Conservation (phyloP, 2,329 filamentous ascomycete genomes). For the Penicillium sp. region DNA sequence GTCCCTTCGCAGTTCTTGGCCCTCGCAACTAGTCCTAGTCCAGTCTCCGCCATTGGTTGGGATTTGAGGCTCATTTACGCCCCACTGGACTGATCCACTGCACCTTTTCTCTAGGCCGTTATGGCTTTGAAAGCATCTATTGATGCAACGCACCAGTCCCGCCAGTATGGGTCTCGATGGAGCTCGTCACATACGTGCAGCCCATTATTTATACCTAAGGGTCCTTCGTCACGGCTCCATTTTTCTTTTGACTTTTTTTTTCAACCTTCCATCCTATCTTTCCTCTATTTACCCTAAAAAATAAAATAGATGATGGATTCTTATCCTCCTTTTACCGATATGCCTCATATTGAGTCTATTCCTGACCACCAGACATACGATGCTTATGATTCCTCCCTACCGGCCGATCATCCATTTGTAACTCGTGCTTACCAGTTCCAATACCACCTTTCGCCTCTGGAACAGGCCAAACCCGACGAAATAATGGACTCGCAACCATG, state of each 20-base stretch:
- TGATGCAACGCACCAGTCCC: slow-evolving; percentile 13
- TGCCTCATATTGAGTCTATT: slow-evolving; percentile 9
- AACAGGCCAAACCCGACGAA: slow-evolving; percentile 4
- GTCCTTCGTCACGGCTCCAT: neutral
- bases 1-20: too few species aligned
- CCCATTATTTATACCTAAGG: slow-evolving; percentile 12
- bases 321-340: slow-evolving; percentile 10
- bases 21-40: too few species aligned
- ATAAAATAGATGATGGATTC: slow-evolving; percentile 9
- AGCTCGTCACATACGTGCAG: slow-evolving; percentile 1
- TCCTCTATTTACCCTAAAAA: neutral
- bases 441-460: slow-evolving; percentile 5
- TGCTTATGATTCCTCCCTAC: slow-evolving; percentile 8
- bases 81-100: slow-evolving; percentile 11
- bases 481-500: slow-evolving; percentile 5
- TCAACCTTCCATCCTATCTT: neutral
- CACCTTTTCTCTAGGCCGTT: neutral
- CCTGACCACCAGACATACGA: slow-evolving; percentile 3
- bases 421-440: slow-evolving; percentile 10
- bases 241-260: neutral
- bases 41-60: too few species aligned
- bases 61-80: slow-evolving; percentile 16
- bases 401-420: slow-evolving; percentile 11
- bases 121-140: slow-evolving; percentile 1
- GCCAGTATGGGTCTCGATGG: neutral